Evolutionary conservation across 306 rosid genomes (phyloP), one percentile per base, ranked within the genome.

Genomic region (Albizia julibrissin): DNA sequence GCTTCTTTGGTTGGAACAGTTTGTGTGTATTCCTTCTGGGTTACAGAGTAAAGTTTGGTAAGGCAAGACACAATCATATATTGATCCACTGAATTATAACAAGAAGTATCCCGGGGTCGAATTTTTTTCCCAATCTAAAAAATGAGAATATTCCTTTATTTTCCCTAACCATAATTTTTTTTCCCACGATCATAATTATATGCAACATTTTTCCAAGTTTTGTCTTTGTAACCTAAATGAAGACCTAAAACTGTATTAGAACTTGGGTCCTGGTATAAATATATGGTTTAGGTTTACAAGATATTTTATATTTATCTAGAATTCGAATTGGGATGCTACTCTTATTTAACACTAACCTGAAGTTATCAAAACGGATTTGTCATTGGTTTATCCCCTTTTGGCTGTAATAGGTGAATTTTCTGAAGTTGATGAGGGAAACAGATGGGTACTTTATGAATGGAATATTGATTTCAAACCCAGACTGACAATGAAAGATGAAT

Each of bases 1-100:
- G 61, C 37, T 77, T 67, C 31, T 71, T 75, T 50, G 59, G 11
- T 11, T 44, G 73, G 81, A 71, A 69, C 21, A 1, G 74, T 24
- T 70, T 44, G 9, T n/a, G 19, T n/a, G 19, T 10, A 1, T 19
- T 37, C 9, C 73, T 67, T 34, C 26, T 8, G 26, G 19, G 42
- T 29, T 29, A 29, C 22, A 29, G 6, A 14, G n/a, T 64, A 31
- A 33, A 66, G 44, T 64, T 64, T 62, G 69, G 10, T 6, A 6
- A 64, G 69, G 69, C 69, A 62, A 27, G 2, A 24, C 33, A 24
- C 33, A 59, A 59, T 59, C 37, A 62, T 1, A 62, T 4, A 11
- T 2, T 58, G 27, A 61, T 4, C 34, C 37, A 4, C 68, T 13
- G 19, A 26, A 27, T 27, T 62, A 24, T 26, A 10, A 5, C 6